phyloP scores from a whole-genome alignment of 768 basidiomycete species.

The Phylloporus rhodoxanthus region DNA sequence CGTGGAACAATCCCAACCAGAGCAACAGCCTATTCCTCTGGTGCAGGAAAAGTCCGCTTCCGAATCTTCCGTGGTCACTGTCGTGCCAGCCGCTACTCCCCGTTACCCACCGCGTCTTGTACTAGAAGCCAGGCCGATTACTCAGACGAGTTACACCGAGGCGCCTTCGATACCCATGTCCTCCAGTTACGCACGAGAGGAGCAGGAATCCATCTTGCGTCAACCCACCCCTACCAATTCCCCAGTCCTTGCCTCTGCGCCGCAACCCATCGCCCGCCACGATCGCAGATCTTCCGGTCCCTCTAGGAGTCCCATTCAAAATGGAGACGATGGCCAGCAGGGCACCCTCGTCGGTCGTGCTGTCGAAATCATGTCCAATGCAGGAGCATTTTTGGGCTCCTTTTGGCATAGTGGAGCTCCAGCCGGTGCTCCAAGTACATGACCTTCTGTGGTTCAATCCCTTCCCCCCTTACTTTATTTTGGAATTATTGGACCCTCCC shows the following conservation, averaged over 20 bases:
- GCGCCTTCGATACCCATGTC: conserved; percentile 22
- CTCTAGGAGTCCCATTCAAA: conserved; percentile 24
- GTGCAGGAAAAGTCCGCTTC: conserved; percentile 11
- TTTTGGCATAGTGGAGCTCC: conserved; percentile 40
- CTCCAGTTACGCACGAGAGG: conserved; percentile 24
- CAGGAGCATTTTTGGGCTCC: conserved; percentile 68
- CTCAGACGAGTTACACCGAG: conserved; percentile 22
- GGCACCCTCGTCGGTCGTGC: conserved; percentile 54
- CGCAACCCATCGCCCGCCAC: conserved; percentile 1
- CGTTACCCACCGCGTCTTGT: conserved; percentile 26
- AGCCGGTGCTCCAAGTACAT: conserved; percentile 18
- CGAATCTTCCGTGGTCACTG: conserved; percentile 17
- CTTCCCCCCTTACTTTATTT: conserved; percentile 25
- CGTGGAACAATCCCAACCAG: conserved; percentile 8
- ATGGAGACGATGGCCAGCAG: conserved; percentile 26
- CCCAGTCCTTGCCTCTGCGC: conserved; percentile 34
- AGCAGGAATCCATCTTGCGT: conserved; percentile 34
- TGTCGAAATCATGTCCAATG: conserved; percentile 74
- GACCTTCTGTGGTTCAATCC: not conserved
- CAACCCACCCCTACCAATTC: conserved; percentile 63
- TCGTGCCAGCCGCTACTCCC: conserved; percentile 7
- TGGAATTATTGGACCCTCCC: conserved; percentile 23
- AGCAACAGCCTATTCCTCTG: conserved; percentile 8
- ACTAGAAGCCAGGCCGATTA: conserved; percentile 25
- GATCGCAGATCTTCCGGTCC: conserved; percentile 14